These are phyloP conservation scores for Debaryomycetaceae sp. DNA, from an alignment of 1,139 yeast species.

Conservation along the genomic window DNA sequence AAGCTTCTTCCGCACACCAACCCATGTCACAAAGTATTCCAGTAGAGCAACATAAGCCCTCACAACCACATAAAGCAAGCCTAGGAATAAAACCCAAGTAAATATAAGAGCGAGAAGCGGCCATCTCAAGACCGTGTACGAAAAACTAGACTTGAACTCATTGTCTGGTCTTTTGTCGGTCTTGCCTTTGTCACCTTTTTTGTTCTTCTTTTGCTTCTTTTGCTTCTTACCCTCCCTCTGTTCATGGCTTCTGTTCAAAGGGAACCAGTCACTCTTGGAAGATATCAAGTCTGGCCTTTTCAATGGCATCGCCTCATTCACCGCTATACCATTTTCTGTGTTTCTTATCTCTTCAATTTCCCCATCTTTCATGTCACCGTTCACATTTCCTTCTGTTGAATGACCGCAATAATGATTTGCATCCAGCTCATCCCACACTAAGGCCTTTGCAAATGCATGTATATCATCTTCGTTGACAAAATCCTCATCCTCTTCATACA, in stretches of 20 bases:
- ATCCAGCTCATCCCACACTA: constrained; percentile 33
- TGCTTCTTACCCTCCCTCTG: constrained; percentile 1
- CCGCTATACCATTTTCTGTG: constrained; percentile 2
- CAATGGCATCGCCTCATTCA: constrained; percentile 3
- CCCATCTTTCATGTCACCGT: constrained; percentile 1
- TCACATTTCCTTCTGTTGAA: neutral
- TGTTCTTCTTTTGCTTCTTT: constrained; percentile 3
- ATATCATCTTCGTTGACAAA: constrained; percentile 38
- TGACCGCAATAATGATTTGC: constrained; percentile 16
- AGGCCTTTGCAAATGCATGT: constrained; percentile 39
- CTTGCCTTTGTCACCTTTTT: constrained; percentile 7
- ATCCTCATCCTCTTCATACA: constrained; percentile 30
- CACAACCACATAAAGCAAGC: constrained; percentile 48
- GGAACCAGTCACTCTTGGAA: constrained; percentile 70
- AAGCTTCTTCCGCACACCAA: constrained; percentile 52
- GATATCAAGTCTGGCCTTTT: constrained; percentile 37
- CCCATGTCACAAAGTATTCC: constrained; percentile 59
- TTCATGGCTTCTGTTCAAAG: constrained; percentile 32
- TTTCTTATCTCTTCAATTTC: constrained; percentile 3
- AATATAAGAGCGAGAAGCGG: constrained; percentile 55
- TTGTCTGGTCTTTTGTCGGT: constrained; percentile 28
- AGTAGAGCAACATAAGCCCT: constrained; percentile 62
- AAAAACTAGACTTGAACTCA: constrained; percentile 44
- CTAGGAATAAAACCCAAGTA: constrained; percentile 52
- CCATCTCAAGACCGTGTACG: constrained; percentile 60